Evolutionary conservation across 768 basidiomycete species (phyloP).

Genomic region (Trametes sanguinea): DNA sequence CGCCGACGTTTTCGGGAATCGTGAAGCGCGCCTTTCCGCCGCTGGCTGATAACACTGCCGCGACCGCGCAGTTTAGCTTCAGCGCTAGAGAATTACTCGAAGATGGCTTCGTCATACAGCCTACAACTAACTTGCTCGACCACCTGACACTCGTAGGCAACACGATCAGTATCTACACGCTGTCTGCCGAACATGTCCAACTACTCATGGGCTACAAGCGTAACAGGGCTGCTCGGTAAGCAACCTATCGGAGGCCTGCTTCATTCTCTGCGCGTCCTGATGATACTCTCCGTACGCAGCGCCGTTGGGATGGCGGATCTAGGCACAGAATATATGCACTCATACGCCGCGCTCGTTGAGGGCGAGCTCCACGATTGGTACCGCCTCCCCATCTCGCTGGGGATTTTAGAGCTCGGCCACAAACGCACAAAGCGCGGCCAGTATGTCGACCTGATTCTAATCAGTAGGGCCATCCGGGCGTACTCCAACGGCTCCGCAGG

Average conservation of each 20-base stretch:
- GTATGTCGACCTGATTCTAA: conserved; percentile 12
- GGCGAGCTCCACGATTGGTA: conserved; percentile 16
- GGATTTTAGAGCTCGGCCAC: conserved; percentile 16
- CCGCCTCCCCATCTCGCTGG: conserved; percentile 14
- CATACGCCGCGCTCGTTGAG: conserved; percentile 12
- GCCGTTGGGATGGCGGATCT: conserved; percentile 11
- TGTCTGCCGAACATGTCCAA: background rate
- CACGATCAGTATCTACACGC: conserved; percentile 12
- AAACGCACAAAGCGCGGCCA: background rate
- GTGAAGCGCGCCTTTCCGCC: conserved; percentile 8
- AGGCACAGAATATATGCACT: conserved; percentile 9
- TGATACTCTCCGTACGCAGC: background rate
- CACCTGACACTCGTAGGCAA: conserved; percentile 18
- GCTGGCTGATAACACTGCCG: background rate
- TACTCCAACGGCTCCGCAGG: background rate
- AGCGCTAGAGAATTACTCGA: conserved; percentile 15
- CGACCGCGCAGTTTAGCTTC: conserved; percentile 9
- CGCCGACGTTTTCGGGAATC: conserved; percentile 3
- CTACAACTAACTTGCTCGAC: conserved; percentile 11
- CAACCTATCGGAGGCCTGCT: background rate
- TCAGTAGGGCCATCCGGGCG: conserved; percentile 4
- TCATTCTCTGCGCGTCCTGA: no score
- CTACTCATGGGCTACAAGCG: conserved; percentile 4
- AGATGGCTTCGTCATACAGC: conserved; percentile 18
- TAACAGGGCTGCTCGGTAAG: conserved; percentile 15